A percentile compares a stretch with the other conserved stretches of the same genome.
These are phyloP conservation scores for Nigrograna mackinnonii DNA, from an alignment of 2,329 filamentous ascomycete species.

Conservation along the genomic window DNA sequence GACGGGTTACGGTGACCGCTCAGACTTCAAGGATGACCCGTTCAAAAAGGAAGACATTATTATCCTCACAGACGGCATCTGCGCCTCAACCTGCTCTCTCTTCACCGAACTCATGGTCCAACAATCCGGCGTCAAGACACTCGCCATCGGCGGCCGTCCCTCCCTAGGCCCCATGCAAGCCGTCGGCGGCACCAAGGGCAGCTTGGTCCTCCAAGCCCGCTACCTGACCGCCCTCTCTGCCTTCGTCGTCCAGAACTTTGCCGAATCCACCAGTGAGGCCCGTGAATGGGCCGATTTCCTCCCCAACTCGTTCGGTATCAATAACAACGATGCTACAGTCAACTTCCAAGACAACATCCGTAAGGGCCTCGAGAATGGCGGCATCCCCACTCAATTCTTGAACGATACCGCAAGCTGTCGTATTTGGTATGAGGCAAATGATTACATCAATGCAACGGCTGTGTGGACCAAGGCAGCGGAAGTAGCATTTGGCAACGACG, in stretches of 20 bases:
- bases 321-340: slow-evolving; percentile 23
- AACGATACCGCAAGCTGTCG: slow-evolving; percentile 65
- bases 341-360: slow-evolving; percentile 46
- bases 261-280: slow-evolving; percentile 10
- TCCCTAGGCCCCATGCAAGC: slow-evolving; percentile 45
- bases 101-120: slow-evolving; percentile 52
- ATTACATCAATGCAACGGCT: slow-evolving; percentile 54
- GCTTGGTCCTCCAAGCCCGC: slow-evolving; percentile 30
- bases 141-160: slow-evolving; percentile 48
- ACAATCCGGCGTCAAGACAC: slow-evolving; percentile 45
- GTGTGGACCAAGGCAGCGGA: slow-evolving; percentile 53
- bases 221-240: slow-evolving; percentile 24
- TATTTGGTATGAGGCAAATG: slow-evolving; percentile 61
- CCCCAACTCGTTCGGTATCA: slow-evolving; percentile 27
- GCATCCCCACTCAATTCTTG: slow-evolving; percentile 61
- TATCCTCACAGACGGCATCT: slow-evolving; percentile 49
- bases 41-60: slow-evolving; percentile 44
- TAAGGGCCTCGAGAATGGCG: slow-evolving; percentile 29
- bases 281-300: slow-evolving; percentile 24
- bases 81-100: slow-evolving; percentile 50
- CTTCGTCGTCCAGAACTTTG: slow-evolving; percentile 24
- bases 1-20: slow-evolving; percentile 29
- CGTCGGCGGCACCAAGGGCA: slow-evolving; percentile 51
- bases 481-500: slow-evolving; percentile 31
- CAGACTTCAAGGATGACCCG: slow-evolving; percentile 31